A percentile compares a stretch with the other conserved stretches of the same genome.
Evolutionary conservation across 2,329 filamentous ascomycete species (phyloP).

Genomic region (Fusarium nematophilum): DNA sequence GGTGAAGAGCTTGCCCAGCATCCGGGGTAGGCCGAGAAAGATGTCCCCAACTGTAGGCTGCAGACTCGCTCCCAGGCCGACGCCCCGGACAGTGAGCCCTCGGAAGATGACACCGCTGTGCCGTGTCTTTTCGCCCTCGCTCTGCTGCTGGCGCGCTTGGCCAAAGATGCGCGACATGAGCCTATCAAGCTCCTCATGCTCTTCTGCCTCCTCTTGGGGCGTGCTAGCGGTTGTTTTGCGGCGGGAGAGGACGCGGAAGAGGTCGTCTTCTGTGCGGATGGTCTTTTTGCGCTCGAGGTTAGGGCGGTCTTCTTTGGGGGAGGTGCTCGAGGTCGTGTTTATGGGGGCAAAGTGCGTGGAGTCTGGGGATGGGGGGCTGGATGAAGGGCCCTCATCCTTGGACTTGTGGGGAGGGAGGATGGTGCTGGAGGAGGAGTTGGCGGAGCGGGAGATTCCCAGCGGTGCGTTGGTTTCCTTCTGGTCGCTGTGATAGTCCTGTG

Average conservation of each 20-base stretch:
- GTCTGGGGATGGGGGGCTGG: slow-evolving; percentile 14
- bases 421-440: slow-evolving; percentile 26
- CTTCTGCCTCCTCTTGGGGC: slow-evolving; percentile 45
- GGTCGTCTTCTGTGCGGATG: slow-evolving; percentile 59
- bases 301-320: slow-evolving; percentile 32
- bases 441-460: background rate
- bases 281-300: slow-evolving; percentile 41
- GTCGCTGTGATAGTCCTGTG: too few relatives aligned
- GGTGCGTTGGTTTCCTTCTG: background rate
- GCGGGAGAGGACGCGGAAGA: slow-evolving; percentile 61
- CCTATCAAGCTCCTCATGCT: slow-evolving; percentile 64
- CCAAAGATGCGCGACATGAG: slow-evolving; percentile 80
- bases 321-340: slow-evolving; percentile 37
- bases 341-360: slow-evolving; percentile 43
- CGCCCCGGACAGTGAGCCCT: slow-evolving; percentile 75
- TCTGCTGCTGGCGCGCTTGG: slow-evolving; percentile 69
- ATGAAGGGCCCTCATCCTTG: background rate
- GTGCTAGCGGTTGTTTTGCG: slow-evolving; percentile 56
- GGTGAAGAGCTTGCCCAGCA: slow-evolving; percentile 60
- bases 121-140: slow-evolving; percentile 75
- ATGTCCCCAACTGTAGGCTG: slow-evolving; percentile 71
- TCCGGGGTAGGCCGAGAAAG: slow-evolving; percentile 62
- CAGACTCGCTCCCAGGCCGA: slow-evolving; percentile 71
- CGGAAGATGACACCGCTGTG: slow-evolving; percentile 78
- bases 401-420: slow-evolving; percentile 1